Evolutionary conservation across 2,329 filamentous ascomycete genomes (phyloP), one percentile per base, ranked within the genome.

Genomic region (Penicillium oxalicum): DNA sequence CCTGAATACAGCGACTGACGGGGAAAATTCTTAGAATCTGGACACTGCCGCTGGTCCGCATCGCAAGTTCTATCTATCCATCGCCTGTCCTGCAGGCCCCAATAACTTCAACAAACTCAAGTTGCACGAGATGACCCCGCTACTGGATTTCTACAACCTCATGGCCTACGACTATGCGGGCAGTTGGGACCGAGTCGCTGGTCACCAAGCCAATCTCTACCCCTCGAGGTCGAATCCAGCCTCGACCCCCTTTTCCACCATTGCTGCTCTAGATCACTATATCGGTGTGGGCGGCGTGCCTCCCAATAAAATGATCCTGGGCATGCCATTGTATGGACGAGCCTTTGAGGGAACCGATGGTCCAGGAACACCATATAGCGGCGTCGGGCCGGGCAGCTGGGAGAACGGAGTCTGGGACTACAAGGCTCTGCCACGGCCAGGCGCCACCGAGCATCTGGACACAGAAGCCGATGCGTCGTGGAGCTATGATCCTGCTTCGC

Each of bases 271-370:
- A 1, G 72, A 83, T 8, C 75, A 84, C 61, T 97, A 96, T 70
- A 74, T 79, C 35, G 67, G 74, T 2, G 75, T 74, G 1, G 82
- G 83, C 11, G 60, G 63, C 4, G 83, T 96, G 0, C 68, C 78
- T 0, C 65, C 81, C 0, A 64, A 75, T 49, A 95, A 95, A 72
- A 81, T 97, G 40, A 85, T 95, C 4, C 67, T 96, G n/a, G 91
- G 91, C 3, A 93, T 95, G 88, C 91, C 91, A 5, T 74, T 97
- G n/a, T 96, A 96, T 66, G 91, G 91, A 4, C 87, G 90, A 36
- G 83, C 88, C 0, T 97, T 96, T 64, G 77, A 83, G 60, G 82
- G 83, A 58, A 95, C 91, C 0, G 79, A 86, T 35, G 91, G 91
- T 0, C 79, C 83, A 0, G 91, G 91, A 0, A 68, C 74, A 9